A percentile compares a stretch with the other conserved stretches of the same genome.
Evolutionary conservation across 2,329 filamentous ascomycete species (phyloP).

Genomic region (Domatiomyces catenatus): DNA sequence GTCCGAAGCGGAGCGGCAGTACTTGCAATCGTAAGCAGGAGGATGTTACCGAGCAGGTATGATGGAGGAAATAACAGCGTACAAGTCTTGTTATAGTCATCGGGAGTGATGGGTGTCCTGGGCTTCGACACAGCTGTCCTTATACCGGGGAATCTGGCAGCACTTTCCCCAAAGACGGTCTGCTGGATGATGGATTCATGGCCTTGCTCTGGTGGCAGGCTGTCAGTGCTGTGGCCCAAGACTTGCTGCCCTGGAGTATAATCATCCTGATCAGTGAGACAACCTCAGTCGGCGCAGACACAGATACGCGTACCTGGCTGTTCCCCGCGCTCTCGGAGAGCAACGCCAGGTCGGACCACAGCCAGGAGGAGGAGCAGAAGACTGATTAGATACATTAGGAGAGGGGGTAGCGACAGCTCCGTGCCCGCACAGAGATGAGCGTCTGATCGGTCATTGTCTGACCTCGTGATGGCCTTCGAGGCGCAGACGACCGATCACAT

Average conservation of each 20-base stretch:
- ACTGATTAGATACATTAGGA: constrained; percentile 2
- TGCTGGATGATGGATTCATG: constrained; percentile 1
- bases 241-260: neutral
- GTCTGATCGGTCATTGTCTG: neutral
- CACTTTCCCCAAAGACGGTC: neutral
- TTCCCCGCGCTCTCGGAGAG: constrained; percentile 2
- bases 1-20: constrained; percentile 24
- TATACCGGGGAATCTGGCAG: constrained; percentile 4
- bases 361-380: neutral
- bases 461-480: neutral
- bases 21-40: constrained; percentile 12
- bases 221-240: neutral
- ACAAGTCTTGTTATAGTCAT: constrained; percentile 8
- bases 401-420: neutral
- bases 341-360: neutral
- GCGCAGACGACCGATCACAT: neutral
- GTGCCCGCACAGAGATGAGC: constrained; percentile 6
- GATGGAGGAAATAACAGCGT: neutral
- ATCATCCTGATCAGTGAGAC: neutral
- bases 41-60: neutral
- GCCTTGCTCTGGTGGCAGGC: constrained; percentile 2
- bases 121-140: constrained; percentile 5
- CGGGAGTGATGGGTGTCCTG: neutral
- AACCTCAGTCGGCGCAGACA: neutral
- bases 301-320: constrained; percentile 5